Conservation (phyloP, 768 basidiomycete genomes). For the Neoboletus subvelutipes region DNA sequence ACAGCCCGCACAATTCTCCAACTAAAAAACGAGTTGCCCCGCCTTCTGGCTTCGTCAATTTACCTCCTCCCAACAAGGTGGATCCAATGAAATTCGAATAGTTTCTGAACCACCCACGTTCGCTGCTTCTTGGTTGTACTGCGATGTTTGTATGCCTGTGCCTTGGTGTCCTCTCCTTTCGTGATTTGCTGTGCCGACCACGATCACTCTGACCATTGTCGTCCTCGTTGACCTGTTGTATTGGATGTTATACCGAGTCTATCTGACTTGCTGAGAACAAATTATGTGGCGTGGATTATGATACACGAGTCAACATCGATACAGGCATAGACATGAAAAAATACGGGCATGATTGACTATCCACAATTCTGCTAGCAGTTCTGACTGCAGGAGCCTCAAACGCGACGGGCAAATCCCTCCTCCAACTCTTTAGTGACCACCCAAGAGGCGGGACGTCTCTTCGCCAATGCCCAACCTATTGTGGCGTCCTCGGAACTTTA, state of each 20-base stretch:
- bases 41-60: constrained; percentile 17
- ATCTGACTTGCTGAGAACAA: constrained; percentile 7
- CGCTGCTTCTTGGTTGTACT: constrained; percentile 7
- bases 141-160: constrained; percentile 7
- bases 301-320: constrained; percentile 6
- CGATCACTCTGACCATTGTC: constrained; percentile 11
- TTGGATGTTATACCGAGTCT: constrained; percentile 4
- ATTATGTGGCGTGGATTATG: constrained; percentile 18
- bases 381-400: not conserved
- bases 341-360: constrained; percentile 8
- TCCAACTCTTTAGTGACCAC: constrained; percentile 19
- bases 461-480: constrained; percentile 33
- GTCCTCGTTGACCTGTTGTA: constrained; percentile 21
- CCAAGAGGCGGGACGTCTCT: constrained; percentile 35
- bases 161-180: constrained; percentile 4
- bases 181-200: constrained; percentile 5
- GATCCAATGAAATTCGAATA: constrained; percentile 46
- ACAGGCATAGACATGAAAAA: constrained; percentile 6
- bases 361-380: not conserved
- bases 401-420: not conserved
- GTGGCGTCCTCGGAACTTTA: constrained; percentile 34
- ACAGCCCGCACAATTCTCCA: constrained; percentile 25
- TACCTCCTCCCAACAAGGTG: constrained; percentile 44
- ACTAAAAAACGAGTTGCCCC: constrained; percentile 21
- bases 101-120: not conserved